These are phyloP conservation scores for Podaxis sp. DNA, from an alignment of 768 basidiomycete genomes.

Conservation along the genomic window DNA sequence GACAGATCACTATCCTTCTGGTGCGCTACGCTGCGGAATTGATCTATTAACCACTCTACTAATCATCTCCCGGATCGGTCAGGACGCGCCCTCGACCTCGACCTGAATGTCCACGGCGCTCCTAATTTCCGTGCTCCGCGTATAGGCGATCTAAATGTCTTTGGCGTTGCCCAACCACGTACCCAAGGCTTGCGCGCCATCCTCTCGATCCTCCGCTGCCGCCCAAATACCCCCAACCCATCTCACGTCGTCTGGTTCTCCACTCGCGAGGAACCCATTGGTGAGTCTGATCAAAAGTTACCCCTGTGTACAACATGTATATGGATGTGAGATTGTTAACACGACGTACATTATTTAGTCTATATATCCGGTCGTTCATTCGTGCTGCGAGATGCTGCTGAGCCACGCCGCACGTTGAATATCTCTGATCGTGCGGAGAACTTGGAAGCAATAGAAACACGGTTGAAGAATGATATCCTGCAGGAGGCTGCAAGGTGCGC, in stretches of 20 bases:
- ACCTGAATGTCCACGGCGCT: slow-evolving; percentile 89
- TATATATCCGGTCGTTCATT: slow-evolving; percentile 92
- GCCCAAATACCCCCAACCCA: slow-evolving; percentile 57
- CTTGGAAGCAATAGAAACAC: slow-evolving; percentile 85
- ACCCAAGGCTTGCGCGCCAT: slow-evolving; percentile 89
- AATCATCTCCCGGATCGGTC: background rate
- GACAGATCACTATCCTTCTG: slow-evolving; percentile 85
- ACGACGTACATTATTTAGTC: slow-evolving; percentile 35
- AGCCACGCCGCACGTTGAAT: slow-evolving; percentile 72
- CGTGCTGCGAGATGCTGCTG: slow-evolving; percentile 82
- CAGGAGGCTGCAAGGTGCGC: slow-evolving; percentile 70
- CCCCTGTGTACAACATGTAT: background rate
- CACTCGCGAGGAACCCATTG: slow-evolving; percentile 92
- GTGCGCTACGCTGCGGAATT: slow-evolving; percentile 27
- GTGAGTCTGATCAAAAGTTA: slow-evolving; percentile 41
- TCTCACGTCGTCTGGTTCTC: slow-evolving; percentile 93
- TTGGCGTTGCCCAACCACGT: slow-evolving; percentile 93
- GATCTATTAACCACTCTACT: slow-evolving; percentile 1
- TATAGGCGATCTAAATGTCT: slow-evolving; percentile 81
- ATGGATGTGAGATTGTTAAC: background rate
- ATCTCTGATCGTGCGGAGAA: slow-evolving; percentile 94
- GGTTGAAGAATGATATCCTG: slow-evolving; percentile 88
- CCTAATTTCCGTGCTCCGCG: slow-evolving; percentile 91
- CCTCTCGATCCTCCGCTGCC: slow-evolving; percentile 74
- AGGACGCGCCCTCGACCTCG: slow-evolving; percentile 88